A percentile compares a stretch with the other conserved stretches of the same genome.
phyloP scores from a whole-genome alignment of 1,139 yeast species.

The Pneumocystis canis region DNA sequence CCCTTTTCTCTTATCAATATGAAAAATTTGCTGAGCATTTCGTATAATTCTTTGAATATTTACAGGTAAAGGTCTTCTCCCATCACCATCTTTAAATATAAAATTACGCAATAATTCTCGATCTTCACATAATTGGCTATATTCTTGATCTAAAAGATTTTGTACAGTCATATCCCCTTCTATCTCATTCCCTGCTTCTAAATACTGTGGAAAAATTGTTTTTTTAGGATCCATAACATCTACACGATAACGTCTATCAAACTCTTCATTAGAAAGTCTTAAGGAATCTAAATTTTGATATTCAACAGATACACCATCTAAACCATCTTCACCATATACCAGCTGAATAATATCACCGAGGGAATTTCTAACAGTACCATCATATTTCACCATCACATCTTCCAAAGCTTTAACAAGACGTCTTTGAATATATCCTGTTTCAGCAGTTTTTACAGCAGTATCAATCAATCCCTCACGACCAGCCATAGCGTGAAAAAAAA shows the following conservation, averaged over 20 bases:
- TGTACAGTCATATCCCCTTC: constrained; percentile 81
- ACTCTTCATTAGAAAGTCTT: constrained; percentile 76
- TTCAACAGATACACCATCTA: constrained; percentile 96
- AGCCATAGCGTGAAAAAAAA: constrained; percentile 99
- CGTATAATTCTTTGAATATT: constrained; percentile 92
- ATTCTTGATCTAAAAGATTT: constrained; percentile 68
- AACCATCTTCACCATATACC: constrained; percentile 96
- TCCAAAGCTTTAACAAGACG: constrained; percentile 96
- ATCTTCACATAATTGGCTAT: constrained; percentile 57
- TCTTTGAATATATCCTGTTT: constrained; percentile 98
- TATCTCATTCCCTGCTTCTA: constrained; percentile 84
- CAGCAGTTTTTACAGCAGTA: constrained; percentile 97
- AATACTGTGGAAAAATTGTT: constrained; percentile 51
- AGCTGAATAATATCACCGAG: constrained; percentile 92
- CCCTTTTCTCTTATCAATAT: constrained; percentile 77
- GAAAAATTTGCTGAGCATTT: constrained; percentile 94
- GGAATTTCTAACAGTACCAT: constrained; percentile 96
- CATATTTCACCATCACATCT: constrained; percentile 97
- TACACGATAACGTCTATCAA: constrained; percentile 71
- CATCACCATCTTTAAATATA: constrained; percentile 86
- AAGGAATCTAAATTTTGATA: constrained; percentile 93
- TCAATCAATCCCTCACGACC: constrained; percentile 99
- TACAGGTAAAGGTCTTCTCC: constrained; percentile 76
- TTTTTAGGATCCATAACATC: constrained; percentile 60
- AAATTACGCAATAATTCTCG: constrained; percentile 63